Evolutionary conservation across 257 asterid species (phyloP).

Genomic region (Solanum virginianum): DNA sequence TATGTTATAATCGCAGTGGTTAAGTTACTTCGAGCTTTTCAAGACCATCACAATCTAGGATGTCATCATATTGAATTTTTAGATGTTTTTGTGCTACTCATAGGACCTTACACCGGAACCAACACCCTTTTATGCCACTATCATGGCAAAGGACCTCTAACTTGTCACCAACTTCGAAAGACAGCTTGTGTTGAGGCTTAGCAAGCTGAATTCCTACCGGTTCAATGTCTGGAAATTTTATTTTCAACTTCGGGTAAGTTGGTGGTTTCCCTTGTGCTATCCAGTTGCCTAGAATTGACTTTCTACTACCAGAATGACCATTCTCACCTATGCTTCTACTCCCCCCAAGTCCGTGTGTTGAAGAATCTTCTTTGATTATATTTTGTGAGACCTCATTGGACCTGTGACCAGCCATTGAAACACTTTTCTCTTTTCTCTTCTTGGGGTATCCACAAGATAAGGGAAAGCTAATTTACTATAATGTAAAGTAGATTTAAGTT

Average conservation of each 20-base stretch:
- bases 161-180: not conserved
- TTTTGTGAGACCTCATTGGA: not conserved
- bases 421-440: not conserved
- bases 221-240: not conserved
- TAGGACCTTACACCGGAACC: constrained; percentile 34
- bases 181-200: not conserved
- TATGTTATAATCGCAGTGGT: not conserved
- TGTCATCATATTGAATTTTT: constrained; percentile 21
- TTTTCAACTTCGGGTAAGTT: not conserved
- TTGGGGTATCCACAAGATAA: not conserved
- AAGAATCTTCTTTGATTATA: not conserved
- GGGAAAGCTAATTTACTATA: not conserved
- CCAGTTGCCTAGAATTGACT: not conserved
- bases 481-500: not conserved
- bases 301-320: not conserved
- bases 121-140: constrained; percentile 39
- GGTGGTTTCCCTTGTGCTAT: constrained; percentile 2
- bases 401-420: constrained; percentile 4
- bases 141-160: constrained; percentile 11
- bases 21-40: not conserved
- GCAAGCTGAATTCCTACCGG: not conserved
- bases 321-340: not conserved
- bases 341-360: not conserved
- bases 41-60: not conserved
- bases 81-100: constrained; percentile 7